Percentiles rank a stretch among this genome's conserved stretches.
These are phyloP conservation scores for Penicillium sp. DNA, from an alignment of 2,329 filamentous ascomycete species.

Conservation along the genomic window DNA sequence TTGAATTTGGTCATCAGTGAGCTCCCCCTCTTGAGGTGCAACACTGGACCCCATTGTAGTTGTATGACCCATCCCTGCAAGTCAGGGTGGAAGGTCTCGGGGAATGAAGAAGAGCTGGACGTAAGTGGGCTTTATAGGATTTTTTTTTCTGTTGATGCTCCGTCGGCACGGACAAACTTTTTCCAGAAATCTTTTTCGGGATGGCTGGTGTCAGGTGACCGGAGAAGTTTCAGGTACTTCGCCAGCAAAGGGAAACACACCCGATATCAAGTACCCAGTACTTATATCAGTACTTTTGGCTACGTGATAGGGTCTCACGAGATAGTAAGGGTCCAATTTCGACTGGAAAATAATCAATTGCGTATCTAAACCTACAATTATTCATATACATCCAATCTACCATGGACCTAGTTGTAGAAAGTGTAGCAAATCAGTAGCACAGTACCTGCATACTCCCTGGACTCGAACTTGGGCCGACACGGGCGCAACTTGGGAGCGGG, in stretches of 20 bases:
- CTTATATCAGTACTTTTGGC: neutral
- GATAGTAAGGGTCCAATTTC: neutral
- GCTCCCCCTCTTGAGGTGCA: constrained; percentile 42
- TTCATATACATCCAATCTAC: neutral
- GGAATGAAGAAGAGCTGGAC: constrained; percentile 12
- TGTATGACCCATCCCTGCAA: constrained; percentile 30
- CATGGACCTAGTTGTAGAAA: neutral
- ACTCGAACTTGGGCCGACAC: constrained; percentile 8
- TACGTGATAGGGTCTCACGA: neutral
- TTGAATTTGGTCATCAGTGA: constrained; percentile 69
- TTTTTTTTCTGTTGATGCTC: constrained; percentile 32
- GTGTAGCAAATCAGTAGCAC: neutral
- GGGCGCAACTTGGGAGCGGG: constrained; percentile 11
- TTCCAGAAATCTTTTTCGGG: constrained; percentile 16
- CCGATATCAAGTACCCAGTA: neutral
- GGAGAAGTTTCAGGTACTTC: constrained; percentile 1
- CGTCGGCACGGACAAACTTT: constrained; percentile 31
- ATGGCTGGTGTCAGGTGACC: neutral
- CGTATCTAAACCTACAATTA: no score
- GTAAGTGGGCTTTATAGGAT: constrained; percentile 26
- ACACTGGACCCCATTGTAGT: constrained; percentile 17
- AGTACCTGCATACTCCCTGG: constrained; percentile 1
- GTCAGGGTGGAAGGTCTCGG: constrained; percentile 14
- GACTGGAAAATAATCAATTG: neutral
- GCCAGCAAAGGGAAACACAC: rapidly evolving